Percentiles rank a stretch among this genome's conserved stretches.
Evolutionary conservation across 352 stramenopile genomes (phyloP).

Genomic region (Pythium guiyangense): DNA sequence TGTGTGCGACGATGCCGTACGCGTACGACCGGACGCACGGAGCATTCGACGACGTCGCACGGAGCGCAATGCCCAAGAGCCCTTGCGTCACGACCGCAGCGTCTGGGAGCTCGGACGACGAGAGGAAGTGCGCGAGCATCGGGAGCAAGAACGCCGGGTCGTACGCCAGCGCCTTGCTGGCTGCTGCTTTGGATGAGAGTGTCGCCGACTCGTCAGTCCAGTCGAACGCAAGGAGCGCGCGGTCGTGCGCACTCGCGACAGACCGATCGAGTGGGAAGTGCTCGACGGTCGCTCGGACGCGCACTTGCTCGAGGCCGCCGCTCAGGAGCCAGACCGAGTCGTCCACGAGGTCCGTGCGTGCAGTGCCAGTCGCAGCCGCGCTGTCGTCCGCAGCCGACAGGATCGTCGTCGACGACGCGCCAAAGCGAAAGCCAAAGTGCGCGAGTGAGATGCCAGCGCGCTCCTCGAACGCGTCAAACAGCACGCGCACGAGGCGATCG

Average conservation of each 20-base stretch:
- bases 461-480: slow-evolving; percentile 57
- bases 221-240: slow-evolving; percentile 23
- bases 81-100: slow-evolving; percentile 61
- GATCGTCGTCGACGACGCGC: slow-evolving; percentile 30
- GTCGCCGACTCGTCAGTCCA: slow-evolving; percentile 1
- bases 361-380: neutral
- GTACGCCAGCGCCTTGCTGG: slow-evolving; percentile 25
- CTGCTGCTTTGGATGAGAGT: neutral
- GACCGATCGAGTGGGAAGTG: slow-evolving; percentile 54
- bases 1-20: slow-evolving; percentile 68
- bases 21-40: slow-evolving; percentile 56
- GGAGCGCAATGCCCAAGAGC: slow-evolving; percentile 61
- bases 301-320: slow-evolving; percentile 57
- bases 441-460: slow-evolving; percentile 29
- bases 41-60: slow-evolving; percentile 59
- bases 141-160: slow-evolving; percentile 75
- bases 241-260: slow-evolving; percentile 22
- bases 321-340: slow-evolving; percentile 63
- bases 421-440: slow-evolving; percentile 70
- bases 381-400: slow-evolving; percentile 17
- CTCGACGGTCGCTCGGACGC: slow-evolving; percentile 67
- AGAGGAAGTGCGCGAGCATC: slow-evolving; percentile 75
- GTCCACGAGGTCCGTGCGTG: slow-evolving; percentile 45
- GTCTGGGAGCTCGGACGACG: slow-evolving; percentile 59
- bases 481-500: slow-evolving; percentile 46